A percentile compares a stretch with the other conserved stretches of the same genome.
Evolutionary conservation across 2,329 filamentous ascomycete genomes (phyloP).

Genomic region (Fulvia fulva): DNA sequence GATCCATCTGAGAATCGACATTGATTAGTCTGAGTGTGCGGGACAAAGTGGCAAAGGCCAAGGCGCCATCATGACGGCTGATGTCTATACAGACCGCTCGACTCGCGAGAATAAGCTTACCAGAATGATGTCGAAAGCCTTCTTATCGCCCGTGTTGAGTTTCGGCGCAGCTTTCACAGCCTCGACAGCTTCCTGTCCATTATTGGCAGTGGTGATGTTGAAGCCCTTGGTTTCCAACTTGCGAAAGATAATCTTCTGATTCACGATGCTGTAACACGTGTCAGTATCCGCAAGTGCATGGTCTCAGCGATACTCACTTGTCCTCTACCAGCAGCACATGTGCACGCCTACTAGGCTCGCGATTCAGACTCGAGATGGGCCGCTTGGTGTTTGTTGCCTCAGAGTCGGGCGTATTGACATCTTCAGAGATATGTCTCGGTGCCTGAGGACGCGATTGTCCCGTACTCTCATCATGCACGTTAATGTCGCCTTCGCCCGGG

Average conservation of each 20-base stretch:
- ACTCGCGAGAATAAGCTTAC: background rate
- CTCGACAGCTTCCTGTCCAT: conserved; percentile 33
- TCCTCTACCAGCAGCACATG: conserved; percentile 29
- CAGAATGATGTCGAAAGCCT: conserved; percentile 29
- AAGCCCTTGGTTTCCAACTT: conserved; percentile 29
- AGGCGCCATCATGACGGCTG: too few relatives aligned
- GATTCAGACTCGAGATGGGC: conserved; percentile 7
- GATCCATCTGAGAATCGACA: background rate
- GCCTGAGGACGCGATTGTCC: background rate
- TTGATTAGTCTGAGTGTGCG: too few relatives aligned
- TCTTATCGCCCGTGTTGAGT: conserved; percentile 13
- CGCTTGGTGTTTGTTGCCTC: conserved; percentile 20
- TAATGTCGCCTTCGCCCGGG: background rate
- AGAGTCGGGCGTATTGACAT: conserved; percentile 20
- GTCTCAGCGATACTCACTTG: conserved; percentile 9
- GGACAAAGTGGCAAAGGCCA: too few relatives aligned
- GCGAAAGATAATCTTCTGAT: conserved; percentile 30
- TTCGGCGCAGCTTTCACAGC: conserved; percentile 20
- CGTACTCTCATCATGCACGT: background rate
- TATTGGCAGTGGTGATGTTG: conserved; percentile 31
- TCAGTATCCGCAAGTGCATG: background rate
- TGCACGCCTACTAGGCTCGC: conserved; percentile 2
- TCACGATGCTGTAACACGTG: conserved; percentile 27
- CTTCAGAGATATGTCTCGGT: conserved; percentile 6
- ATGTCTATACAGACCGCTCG: too few relatives aligned